phyloP scores from a whole-genome alignment of 2,329 filamentous ascomycete species.

The Gliomastix tumulicola region DNA sequence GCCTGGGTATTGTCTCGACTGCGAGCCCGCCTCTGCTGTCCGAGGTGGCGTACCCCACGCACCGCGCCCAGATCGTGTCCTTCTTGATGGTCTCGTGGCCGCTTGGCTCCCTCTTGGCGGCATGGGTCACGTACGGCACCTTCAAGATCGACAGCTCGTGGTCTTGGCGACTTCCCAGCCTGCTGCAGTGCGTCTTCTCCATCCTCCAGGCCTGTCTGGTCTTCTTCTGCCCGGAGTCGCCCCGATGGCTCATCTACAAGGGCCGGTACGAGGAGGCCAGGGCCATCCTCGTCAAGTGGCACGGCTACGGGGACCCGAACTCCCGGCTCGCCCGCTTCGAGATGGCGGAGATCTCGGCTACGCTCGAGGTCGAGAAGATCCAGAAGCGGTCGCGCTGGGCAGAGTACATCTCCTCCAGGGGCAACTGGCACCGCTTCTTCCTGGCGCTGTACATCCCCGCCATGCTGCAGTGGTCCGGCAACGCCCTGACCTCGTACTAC shows the following conservation, averaged over 20 bases:
- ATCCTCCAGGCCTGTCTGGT: constrained; percentile 3
- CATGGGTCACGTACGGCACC: constrained; percentile 15
- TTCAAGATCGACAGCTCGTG: constrained; percentile 8
- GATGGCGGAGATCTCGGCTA: constrained; percentile 19
- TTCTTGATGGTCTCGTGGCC: not conserved
- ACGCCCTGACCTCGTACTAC: constrained; percentile 23
- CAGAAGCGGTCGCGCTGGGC: no score
- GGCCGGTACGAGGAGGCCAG: constrained; percentile 24
- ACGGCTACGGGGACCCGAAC: constrained; percentile 28
- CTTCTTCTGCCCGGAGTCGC: constrained; percentile 6
- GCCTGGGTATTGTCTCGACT: constrained; percentile 2
- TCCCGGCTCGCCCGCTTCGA: constrained; percentile 11
- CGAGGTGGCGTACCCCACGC: constrained; percentile 4
- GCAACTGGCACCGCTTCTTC: not conserved
- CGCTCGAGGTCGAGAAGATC: no score
- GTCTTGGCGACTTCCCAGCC: constrained; percentile 12
- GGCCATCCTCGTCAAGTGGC: constrained; percentile 25
- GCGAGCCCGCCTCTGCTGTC: not conserved
- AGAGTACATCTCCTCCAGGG: no score
- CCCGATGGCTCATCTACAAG: constrained; percentile 19
- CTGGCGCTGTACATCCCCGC: not conserved
- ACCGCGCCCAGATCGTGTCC: constrained; percentile 1
- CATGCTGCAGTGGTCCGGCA: not conserved
- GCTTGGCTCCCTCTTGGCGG: constrained; percentile 10
- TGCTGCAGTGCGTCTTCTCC: constrained; percentile 9